These are phyloP conservation scores for Kitagawia praeruptora DNA, from an alignment of 129 eudicot genomes.

Conservation along the genomic window DNA sequence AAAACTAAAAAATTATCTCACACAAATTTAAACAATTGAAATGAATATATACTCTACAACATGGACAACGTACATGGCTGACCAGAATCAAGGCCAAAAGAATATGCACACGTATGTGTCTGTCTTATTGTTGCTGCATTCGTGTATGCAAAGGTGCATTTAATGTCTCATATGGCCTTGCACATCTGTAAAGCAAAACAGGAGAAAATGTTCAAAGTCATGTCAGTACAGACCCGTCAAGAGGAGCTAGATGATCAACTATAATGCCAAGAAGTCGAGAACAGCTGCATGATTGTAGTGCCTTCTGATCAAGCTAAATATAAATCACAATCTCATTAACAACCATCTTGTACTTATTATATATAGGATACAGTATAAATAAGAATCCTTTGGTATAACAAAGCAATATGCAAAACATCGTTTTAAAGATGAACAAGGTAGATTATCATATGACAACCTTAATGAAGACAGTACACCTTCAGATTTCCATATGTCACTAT, in stretches of 20 bases:
- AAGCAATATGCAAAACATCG: no score
- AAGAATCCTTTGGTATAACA: no score
- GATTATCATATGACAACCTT: no score
- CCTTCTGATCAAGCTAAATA: neutral
- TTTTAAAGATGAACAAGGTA: no score
- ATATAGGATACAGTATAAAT: no score
- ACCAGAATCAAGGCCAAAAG: constrained; percentile 1
- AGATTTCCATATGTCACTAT: no score
- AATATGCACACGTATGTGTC: neutral
- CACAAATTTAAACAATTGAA: neutral
- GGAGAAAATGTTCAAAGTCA: neutral
- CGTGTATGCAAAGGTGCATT: neutral
- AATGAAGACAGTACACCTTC: no score
- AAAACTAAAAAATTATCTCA: neutral
- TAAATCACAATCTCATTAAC: neutral
- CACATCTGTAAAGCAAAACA: neutral
- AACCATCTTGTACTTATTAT: constrained; percentile 3
- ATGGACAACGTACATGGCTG: constrained; percentile 7
- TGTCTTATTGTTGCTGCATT: neutral
- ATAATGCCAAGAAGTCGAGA: neutral
- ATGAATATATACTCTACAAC: neutral
- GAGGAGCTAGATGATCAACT: constrained; percentile 1
- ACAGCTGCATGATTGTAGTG: neutral
- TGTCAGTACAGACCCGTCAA: neutral
- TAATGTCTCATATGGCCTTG: neutral